phyloP scores from a whole-genome alignment of 352 stramenopile genomes.

The Globisporangium canariense region DNA sequence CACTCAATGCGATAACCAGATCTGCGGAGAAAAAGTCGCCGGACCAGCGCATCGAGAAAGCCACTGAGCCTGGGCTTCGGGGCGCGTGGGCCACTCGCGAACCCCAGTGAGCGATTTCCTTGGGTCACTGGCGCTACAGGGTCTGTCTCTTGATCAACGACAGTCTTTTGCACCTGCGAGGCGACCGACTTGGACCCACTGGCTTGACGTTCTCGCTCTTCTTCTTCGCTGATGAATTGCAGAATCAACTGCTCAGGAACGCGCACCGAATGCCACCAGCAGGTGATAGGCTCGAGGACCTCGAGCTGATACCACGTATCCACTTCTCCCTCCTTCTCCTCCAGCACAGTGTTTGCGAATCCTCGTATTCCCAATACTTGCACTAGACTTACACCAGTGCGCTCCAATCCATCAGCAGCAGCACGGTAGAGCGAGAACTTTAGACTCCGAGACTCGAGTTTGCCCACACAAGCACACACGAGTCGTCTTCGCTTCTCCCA shows the following conservation, averaged over 20 bases:
- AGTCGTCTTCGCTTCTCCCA: slow-evolving; percentile 36
- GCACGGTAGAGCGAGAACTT: slow-evolving; percentile 41
- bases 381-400: not conserved
- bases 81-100: slow-evolving; percentile 1
- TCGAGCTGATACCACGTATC: slow-evolving; percentile 19
- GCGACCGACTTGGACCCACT: not conserved
- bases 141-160: not conserved
- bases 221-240: slow-evolving; percentile 1
- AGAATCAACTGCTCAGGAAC: not conserved
- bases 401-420: not conserved
- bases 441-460: slow-evolving; percentile 28
- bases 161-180: not conserved
- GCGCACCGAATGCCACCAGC: slow-evolving; percentile 4
- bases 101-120: not conserved
- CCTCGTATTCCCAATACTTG: not conserved
- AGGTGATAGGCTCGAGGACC: slow-evolving; percentile 13
- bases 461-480: slow-evolving; percentile 24
- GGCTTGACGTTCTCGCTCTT: not conserved
- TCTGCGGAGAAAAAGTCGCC: not conserved
- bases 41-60: not conserved
- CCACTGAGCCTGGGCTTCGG: not conserved
- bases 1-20: not conserved
- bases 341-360: not conserved
- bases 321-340: slow-evolving; percentile 6
- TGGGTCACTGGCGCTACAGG: not conserved